Conservation (phyloP, 2,329 filamentous ascomycete species). For the Myriosclerotinia scirpicola region DNA sequence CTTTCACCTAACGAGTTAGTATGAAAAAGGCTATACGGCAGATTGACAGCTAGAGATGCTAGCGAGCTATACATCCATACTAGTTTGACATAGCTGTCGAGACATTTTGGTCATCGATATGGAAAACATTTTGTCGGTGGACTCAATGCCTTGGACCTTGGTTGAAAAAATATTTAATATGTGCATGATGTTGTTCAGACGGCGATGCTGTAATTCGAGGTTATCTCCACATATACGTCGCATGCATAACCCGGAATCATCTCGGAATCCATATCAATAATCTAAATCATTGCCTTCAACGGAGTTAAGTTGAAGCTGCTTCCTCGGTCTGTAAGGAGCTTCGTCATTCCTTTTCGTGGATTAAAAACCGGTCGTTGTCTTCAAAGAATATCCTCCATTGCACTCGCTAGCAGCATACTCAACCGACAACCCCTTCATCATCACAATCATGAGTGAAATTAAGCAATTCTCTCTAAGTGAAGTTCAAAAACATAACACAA, state of each 20-base stretch:
- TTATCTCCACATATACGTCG: constrained; percentile 1
- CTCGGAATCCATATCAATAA: constrained; percentile 1
- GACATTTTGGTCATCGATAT: neutral
- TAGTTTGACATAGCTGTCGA: neutral
- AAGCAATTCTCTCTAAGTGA: constrained; percentile 40
- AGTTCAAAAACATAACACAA: constrained; percentile 51
- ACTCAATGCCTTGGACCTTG: neutral
- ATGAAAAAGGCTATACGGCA: neutral
- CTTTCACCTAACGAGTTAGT: neutral
- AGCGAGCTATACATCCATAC: neutral
- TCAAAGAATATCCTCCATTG: neutral
- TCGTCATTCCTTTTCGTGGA: neutral
- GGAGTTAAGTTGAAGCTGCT: neutral
- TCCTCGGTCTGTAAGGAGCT: neutral
- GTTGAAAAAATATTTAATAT: neutral
- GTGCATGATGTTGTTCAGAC: neutral
- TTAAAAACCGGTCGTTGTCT: neutral
- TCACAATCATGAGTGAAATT: constrained; percentile 21
- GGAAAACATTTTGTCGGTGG: neutral
- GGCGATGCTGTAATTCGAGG: neutral
- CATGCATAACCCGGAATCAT: neutral
- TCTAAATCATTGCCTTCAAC: neutral
- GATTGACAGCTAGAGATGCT: neutral
- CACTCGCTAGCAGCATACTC: neutral
- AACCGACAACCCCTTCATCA: neutral